Evolutionary conservation across 805 yeast genomes (phyloP).

Genomic region (Cephaloascus fragrans): DNA sequence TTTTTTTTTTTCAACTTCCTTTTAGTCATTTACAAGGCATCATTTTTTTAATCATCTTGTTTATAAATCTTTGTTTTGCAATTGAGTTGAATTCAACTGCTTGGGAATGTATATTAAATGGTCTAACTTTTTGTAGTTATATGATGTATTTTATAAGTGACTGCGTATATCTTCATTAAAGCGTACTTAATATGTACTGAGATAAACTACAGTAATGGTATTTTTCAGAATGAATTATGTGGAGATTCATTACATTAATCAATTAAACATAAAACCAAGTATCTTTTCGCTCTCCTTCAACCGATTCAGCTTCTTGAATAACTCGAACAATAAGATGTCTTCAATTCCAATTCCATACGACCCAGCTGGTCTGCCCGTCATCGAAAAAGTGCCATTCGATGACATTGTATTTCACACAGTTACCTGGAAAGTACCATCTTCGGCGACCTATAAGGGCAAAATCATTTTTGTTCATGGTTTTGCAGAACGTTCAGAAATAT

Average conservation of each 20-base stretch:
- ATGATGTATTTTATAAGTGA: no score
- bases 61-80: not conserved
- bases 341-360: constrained; percentile 17
- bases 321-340: no score
- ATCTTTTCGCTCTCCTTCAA: no score
- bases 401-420: constrained; percentile 31
- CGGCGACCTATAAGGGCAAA: constrained; percentile 34
- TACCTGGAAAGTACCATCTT: constrained; percentile 27
- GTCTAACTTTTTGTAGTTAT: not conserved
- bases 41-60: not conserved
- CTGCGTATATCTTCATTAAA: no score
- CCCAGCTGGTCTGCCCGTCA: constrained; percentile 18
- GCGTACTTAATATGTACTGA: no score
- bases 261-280: no score
- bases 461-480: constrained; percentile 64
- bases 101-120: not conserved
- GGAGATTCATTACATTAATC: no score
- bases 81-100: not conserved
- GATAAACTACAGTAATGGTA: no score
- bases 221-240: no score
- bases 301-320: no score
- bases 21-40: not conserved
- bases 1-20: no score
- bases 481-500: constrained; percentile 44
- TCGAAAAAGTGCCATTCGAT: constrained; percentile 20